These are phyloP conservation scores for Malus orientalis DNA, from an alignment of 306 rosid genomes.

Conservation along the genomic window DNA sequence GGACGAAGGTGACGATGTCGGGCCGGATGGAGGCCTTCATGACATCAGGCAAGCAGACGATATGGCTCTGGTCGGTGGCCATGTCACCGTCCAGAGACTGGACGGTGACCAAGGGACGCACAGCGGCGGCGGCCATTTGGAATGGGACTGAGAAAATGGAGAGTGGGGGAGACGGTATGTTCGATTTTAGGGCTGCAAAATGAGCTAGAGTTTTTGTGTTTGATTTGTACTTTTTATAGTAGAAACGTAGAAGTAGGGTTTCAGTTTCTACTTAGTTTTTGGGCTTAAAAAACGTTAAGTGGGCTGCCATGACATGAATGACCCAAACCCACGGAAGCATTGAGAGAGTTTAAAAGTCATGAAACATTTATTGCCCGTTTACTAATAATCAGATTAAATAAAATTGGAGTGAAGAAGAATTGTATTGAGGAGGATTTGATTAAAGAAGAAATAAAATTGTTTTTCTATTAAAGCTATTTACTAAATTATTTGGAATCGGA, in stretches of 20 bases:
- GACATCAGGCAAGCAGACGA: constrained; percentile 20
- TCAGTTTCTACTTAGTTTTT: background rate
- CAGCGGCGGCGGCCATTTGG: constrained; percentile 14
- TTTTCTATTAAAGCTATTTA: too few species aligned
- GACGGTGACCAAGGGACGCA: constrained; percentile 21
- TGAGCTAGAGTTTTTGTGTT: background rate
- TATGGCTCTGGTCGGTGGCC: constrained; percentile 19
- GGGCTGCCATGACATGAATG: background rate
- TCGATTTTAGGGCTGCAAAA: background rate
- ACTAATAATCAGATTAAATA: too few species aligned
- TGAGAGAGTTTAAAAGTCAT: too few species aligned
- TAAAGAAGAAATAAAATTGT: too few species aligned
- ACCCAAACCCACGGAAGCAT: too few species aligned
- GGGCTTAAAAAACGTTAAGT: background rate
- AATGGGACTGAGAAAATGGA: background rate
- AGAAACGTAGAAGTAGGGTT: background rate
- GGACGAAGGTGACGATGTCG: constrained; percentile 25
- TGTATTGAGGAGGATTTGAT: too few species aligned
- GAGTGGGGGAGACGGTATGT: background rate
- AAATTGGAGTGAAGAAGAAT: too few species aligned
- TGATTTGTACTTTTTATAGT: background rate
- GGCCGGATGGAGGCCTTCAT: constrained; percentile 36
- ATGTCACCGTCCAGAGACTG: constrained; percentile 29
- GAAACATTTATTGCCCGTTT: too few species aligned
- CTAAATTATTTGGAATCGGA: too few species aligned